Percentiles rank a stretch among this genome's conserved stretches.
These are phyloP conservation scores for Lagenidium sp. DNA, from an alignment of 352 stramenopile species.

Conservation along the genomic window DNA sequence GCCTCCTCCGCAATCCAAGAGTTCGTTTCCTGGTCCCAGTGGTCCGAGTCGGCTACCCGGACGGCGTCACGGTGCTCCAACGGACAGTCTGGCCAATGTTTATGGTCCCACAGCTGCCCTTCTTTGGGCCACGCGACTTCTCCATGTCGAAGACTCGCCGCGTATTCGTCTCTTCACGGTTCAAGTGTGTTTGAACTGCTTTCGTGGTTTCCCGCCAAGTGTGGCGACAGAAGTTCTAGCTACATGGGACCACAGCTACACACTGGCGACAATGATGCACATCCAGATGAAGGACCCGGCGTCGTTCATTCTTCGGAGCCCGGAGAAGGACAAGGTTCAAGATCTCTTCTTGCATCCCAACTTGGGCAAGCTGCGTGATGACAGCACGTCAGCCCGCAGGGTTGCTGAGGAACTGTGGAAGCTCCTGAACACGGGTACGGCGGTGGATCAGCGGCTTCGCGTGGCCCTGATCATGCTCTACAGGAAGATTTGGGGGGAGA, in stretches of 20 bases:
- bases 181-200: slow-evolving; percentile 75
- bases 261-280: slow-evolving; percentile 50
- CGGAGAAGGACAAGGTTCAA: slow-evolving; percentile 65
- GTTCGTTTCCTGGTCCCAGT: slow-evolving; percentile 2
- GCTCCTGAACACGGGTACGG: slow-evolving; percentile 55
- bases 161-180: slow-evolving; percentile 66
- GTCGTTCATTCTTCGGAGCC: slow-evolving; percentile 65
- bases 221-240: slow-evolving; percentile 67
- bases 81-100: slow-evolving; percentile 24
- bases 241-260: slow-evolving; percentile 80
- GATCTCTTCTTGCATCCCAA: slow-evolving; percentile 48
- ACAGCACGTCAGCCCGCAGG: slow-evolving; percentile 58
- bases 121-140: slow-evolving; percentile 52
- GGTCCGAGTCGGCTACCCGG: slow-evolving; percentile 3
- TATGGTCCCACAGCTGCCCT: slow-evolving; percentile 63
- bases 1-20: slow-evolving; percentile 4
- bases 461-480: slow-evolving; percentile 74
- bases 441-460: slow-evolving; percentile 61
- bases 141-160: slow-evolving; percentile 58
- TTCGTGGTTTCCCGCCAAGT: slow-evolving; percentile 63
- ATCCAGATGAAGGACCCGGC: slow-evolving; percentile 77
- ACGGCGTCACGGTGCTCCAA: neutral
- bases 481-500: slow-evolving; percentile 74
- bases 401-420: slow-evolving; percentile 65
- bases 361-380: slow-evolving; percentile 56